Percentiles rank a stretch among this genome's conserved stretches.
phyloP scores from a whole-genome alignment of 257 asterid species.

The Verbascum thapsus region DNA sequence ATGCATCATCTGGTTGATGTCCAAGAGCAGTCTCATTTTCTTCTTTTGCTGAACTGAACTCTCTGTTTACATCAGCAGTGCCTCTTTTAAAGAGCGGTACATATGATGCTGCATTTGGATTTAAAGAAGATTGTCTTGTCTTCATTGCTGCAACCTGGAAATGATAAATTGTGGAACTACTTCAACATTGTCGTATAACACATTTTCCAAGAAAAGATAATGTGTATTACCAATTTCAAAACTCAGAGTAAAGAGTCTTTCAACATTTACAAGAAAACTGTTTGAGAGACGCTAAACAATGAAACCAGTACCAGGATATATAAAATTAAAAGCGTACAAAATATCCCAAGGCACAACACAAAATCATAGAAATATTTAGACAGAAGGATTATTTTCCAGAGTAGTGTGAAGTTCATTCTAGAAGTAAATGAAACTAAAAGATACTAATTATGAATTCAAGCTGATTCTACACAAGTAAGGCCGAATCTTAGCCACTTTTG shows the following conservation, averaged over 20 bases:
- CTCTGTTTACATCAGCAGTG: constrained; percentile 40
- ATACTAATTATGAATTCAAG: neutral
- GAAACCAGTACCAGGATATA: too few relatives aligned
- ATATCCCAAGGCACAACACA: too few relatives aligned
- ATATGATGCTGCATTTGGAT: constrained; percentile 81
- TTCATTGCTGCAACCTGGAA: constrained; percentile 55
- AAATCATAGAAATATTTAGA: neutral
- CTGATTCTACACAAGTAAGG: neutral
- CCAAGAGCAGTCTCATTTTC: constrained; percentile 48
- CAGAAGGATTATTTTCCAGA: neutral
- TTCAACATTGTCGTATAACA: neutral
- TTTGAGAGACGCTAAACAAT: too few relatives aligned
- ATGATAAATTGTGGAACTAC: constrained; percentile 4
- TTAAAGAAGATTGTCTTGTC: constrained; percentile 64
- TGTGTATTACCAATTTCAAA: too few relatives aligned
- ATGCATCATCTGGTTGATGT: constrained; percentile 41
- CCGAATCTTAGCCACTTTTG: constrained; percentile 4
- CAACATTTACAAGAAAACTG: too few relatives aligned
- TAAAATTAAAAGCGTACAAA: too few relatives aligned
- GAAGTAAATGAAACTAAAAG: neutral
- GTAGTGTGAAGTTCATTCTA: neutral
- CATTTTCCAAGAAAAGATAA: neutral
- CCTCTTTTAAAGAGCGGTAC: constrained; percentile 71
- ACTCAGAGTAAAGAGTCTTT: too few relatives aligned
- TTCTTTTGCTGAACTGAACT: constrained; percentile 33